Percentiles rank a stretch among this genome's conserved stretches.
phyloP scores from a whole-genome alignment of 805 yeast genomes.

The Nakazawaea ernobii region DNA sequence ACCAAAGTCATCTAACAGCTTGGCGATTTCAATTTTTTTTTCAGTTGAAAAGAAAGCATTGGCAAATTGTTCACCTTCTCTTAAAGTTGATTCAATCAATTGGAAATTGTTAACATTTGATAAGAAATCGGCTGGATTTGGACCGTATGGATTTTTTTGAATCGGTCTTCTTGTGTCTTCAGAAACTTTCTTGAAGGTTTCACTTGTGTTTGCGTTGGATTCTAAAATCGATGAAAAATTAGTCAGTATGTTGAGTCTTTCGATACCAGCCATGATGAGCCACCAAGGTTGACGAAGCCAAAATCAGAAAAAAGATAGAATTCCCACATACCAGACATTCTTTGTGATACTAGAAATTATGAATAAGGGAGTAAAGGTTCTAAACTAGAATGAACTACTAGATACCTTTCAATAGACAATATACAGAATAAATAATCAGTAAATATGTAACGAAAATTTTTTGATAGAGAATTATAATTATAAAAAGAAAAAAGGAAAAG shows the following conservation, averaged over 20 bases:
- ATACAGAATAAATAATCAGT: too few species aligned
- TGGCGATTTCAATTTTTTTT: slow-evolving; percentile 94
- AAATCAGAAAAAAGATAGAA: too few species aligned
- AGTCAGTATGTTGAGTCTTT: neutral
- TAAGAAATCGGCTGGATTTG: slow-evolving; percentile 87
- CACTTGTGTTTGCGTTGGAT: neutral
- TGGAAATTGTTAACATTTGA: slow-evolving; percentile 88
- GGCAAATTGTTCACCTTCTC: slow-evolving; percentile 99
- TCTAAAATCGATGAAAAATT: neutral
- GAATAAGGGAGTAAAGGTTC: too few species aligned
- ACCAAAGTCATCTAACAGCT: slow-evolving; percentile 95
- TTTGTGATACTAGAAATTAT: too few species aligned
- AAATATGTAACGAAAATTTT: too few species aligned
- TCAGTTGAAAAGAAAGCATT: slow-evolving; percentile 93
- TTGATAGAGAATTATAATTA: too few species aligned
- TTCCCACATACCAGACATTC: too few species aligned
- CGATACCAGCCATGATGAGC: too few species aligned
- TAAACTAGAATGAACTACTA: too few species aligned
- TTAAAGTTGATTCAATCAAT: slow-evolving; percentile 88
- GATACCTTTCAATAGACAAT: too few species aligned
- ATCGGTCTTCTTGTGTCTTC: slow-evolving; percentile 1
- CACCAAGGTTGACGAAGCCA: too few species aligned
- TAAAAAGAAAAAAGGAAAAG: too few species aligned
- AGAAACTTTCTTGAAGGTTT: neutral
- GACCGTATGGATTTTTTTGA: slow-evolving; percentile 78